Evolutionary conservation across 2,329 filamentous ascomycete species (phyloP).

Genomic region (Sphaerostilbella broomeana): DNA sequence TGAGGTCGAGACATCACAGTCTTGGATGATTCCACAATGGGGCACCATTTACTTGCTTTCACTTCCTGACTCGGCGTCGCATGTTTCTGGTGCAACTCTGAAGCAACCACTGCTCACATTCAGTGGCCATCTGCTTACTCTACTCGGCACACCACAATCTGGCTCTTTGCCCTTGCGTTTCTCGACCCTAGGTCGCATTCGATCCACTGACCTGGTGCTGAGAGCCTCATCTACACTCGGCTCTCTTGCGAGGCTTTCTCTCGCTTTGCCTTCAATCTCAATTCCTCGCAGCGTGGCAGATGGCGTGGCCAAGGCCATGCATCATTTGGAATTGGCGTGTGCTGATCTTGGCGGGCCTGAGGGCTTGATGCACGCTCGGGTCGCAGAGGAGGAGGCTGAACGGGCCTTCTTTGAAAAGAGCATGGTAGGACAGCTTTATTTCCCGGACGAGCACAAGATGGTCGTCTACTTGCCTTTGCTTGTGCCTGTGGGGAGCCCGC

Average conservation of each 20-base stretch:
- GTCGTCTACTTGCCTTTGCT: conserved; percentile 90
- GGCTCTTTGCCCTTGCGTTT: conserved; percentile 81
- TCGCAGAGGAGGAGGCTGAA: conserved; percentile 84
- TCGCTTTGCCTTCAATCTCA: conserved; percentile 80
- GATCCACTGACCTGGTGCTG: conserved; percentile 75
- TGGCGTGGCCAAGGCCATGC: conserved; percentile 73
- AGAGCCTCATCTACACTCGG: conserved; percentile 90
- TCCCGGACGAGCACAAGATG: conserved; percentile 96
- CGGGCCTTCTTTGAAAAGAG: conserved; percentile 96
- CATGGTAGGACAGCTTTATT: conserved; percentile 98
- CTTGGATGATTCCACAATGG: conserved; percentile 96
- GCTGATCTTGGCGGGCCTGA: conserved; percentile 57
- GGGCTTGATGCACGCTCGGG: conserved; percentile 72
- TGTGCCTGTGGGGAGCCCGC: conserved; percentile 82
- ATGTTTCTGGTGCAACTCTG: conserved; percentile 59
- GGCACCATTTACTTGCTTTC: conserved; percentile 61
- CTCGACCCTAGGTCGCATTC: conserved; percentile 76
- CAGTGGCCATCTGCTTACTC: conserved; percentile 78
- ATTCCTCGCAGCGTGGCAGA: conserved; percentile 83
- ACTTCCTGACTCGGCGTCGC: conserved; percentile 34
- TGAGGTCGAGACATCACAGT: conserved; percentile 46
- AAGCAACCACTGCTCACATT: conserved; percentile 82
- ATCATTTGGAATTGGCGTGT: conserved; percentile 72
- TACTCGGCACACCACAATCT: conserved; percentile 76
- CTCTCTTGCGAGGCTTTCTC: conserved; percentile 79